Percentiles rank a stretch among this genome's conserved stretches.
Conservation (phyloP, 2,329 filamentous ascomycete genomes). For the Cercospora canescens region DNA sequence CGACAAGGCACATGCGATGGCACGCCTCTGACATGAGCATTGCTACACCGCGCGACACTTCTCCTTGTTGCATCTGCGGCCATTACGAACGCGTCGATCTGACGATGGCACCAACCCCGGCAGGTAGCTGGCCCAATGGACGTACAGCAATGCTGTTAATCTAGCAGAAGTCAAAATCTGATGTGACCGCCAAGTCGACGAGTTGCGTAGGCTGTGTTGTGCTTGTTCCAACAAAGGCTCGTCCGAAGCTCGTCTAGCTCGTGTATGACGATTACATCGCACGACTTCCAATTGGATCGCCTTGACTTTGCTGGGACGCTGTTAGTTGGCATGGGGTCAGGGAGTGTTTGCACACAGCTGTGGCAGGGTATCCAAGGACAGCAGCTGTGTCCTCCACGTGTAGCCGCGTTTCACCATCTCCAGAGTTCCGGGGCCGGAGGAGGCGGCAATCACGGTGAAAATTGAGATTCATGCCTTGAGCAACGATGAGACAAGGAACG, state of each 20-base stretch:
- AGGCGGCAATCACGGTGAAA: neutral
- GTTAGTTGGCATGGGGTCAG: neutral
- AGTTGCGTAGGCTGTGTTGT: neutral
- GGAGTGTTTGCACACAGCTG: neutral
- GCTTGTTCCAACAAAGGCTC: neutral
- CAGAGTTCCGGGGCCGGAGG: neutral
- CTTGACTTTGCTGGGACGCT: neutral
- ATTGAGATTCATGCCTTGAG: neutral
- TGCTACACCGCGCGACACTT: neutral
- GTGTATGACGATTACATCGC: slow-evolving; percentile 5
- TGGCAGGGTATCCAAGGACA: neutral
- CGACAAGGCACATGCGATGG: neutral
- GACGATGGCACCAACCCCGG: neutral
- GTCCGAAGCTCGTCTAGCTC: neutral
- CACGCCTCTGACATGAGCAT: neutral
- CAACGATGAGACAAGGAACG: neutral
- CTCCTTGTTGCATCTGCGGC: neutral
- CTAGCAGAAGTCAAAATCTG: neutral
- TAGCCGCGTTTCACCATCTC: neutral
- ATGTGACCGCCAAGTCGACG: neutral
- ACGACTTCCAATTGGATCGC: neutral
- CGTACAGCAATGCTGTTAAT: neutral
- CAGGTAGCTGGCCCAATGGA: neutral
- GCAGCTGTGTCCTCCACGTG: neutral
- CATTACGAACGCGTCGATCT: neutral